These are phyloP conservation scores for Cystoderma amianthinum DNA, from an alignment of 768 basidiomycete genomes.

Conservation along the genomic window DNA sequence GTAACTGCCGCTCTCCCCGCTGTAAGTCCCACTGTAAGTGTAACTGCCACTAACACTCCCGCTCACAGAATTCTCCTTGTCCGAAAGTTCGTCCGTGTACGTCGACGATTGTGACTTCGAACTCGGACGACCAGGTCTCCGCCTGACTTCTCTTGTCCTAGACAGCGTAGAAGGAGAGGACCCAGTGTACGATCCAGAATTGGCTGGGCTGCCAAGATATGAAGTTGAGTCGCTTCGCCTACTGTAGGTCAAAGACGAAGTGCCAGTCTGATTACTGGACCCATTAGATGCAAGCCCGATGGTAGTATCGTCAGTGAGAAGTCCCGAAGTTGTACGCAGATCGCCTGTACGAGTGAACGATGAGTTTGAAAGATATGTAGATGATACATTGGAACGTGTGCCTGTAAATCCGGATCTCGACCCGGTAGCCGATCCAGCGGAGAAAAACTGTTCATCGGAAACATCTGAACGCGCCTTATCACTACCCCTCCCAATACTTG, in stretches of 20 bases:
- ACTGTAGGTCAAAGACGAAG: constrained; percentile 44
- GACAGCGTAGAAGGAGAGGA: constrained; percentile 50
- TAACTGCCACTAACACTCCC: constrained; percentile 12
- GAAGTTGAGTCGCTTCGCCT: constrained; percentile 47
- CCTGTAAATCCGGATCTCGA: constrained; percentile 7
- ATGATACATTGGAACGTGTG: constrained; percentile 21
- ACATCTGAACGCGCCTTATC: constrained; percentile 23
- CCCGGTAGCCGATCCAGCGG: constrained; percentile 24
- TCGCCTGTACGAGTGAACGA: constrained; percentile 17
- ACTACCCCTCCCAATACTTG: constrained; percentile 23
- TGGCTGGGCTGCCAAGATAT: constrained; percentile 49
- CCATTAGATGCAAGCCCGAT: constrained; percentile 24
- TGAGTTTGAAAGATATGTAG: constrained; percentile 27
- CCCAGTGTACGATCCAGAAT: constrained; percentile 26
- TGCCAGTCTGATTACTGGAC: constrained; percentile 33
- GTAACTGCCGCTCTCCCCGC: constrained; percentile 5
- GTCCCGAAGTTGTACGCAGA: constrained; percentile 19
- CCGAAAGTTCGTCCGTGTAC: constrained; percentile 37
- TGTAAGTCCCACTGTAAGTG: constrained; percentile 4
- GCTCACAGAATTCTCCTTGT: constrained; percentile 47
- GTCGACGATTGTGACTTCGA: constrained; percentile 36
- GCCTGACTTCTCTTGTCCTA: constrained; percentile 49
- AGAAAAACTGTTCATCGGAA: constrained; percentile 33
- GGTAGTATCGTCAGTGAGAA: constrained; percentile 17
- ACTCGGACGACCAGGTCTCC: constrained; percentile 35